phyloP scores from a whole-genome alignment of 148 eudicot species.

The Rhododendron williamsianum region DNA sequence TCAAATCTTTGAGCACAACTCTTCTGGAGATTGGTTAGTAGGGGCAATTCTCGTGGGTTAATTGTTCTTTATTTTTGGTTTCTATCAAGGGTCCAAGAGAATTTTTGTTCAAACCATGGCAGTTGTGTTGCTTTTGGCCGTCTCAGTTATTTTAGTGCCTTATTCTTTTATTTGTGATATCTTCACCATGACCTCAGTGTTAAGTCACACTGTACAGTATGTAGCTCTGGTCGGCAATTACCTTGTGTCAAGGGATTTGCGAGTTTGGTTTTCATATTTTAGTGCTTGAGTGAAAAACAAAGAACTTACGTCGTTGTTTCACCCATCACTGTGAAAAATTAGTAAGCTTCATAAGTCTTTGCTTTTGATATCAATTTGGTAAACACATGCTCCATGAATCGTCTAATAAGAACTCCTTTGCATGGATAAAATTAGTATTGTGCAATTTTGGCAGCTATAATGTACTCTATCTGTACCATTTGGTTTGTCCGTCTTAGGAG shows the following conservation, averaged over 20 bases:
- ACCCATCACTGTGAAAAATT: background rate
- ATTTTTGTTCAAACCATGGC: background rate
- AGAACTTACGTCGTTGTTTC: background rate
- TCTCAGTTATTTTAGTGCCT: background rate
- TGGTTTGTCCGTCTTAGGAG: no score
- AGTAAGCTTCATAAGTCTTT: background rate
- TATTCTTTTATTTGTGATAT: background rate
- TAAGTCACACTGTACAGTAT: no score
- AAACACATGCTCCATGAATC: background rate
- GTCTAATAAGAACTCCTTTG: background rate
- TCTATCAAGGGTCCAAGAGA: background rate
- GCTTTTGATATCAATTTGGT: background rate
- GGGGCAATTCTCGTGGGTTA: no score
- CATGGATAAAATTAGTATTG: background rate
- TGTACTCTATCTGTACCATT: no score
- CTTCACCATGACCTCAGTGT: background rate
- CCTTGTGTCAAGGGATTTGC: background rate
- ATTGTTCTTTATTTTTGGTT: background rate
- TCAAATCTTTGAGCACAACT: background rate
- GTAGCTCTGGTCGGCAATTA: background rate
- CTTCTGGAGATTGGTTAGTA: background rate
- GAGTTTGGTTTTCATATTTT: background rate
- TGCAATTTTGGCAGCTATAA: background rate
- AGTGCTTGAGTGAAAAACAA: background rate
- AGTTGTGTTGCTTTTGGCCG: background rate